These are phyloP conservation scores for Daldinia decipiens DNA, from an alignment of 495 filamentous ascomycete genomes.

Conservation along the genomic window DNA sequence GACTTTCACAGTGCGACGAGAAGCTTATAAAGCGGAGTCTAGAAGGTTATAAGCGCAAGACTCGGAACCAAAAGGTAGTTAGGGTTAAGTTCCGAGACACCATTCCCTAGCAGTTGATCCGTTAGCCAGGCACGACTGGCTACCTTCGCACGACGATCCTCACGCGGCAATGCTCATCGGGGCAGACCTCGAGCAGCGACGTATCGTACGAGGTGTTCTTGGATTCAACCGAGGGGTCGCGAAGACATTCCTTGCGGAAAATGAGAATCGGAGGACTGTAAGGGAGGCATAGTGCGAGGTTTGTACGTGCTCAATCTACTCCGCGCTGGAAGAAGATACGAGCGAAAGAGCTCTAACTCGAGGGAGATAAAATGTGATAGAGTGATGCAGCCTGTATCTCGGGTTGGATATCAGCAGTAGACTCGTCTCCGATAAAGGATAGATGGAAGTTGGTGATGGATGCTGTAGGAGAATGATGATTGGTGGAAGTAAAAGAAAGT, in stretches of 20 bases:
- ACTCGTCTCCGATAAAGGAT: slow-evolving; percentile 37
- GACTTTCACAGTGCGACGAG: slow-evolving; percentile 36
- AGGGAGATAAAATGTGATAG: slow-evolving; percentile 22
- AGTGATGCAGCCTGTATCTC: slow-evolving; percentile 41
- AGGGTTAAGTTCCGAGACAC: slow-evolving; percentile 83
- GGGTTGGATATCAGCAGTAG: slow-evolving; percentile 30
- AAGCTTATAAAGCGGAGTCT: slow-evolving; percentile 52
- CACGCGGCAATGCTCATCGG: slow-evolving; percentile 45
- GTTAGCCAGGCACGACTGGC: slow-evolving; percentile 39
- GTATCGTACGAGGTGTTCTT: slow-evolving; percentile 38
- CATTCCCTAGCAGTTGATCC: slow-evolving; percentile 60
- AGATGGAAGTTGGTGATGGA: slow-evolving; percentile 41
- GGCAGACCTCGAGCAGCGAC: slow-evolving; percentile 45
- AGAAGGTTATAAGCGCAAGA: slow-evolving; percentile 58
- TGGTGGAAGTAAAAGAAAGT: slow-evolving; percentile 31
- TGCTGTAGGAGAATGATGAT: slow-evolving; percentile 43
- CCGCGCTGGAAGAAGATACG: slow-evolving; percentile 34
- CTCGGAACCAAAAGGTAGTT: slow-evolving; percentile 68
- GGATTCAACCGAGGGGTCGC: slow-evolving; percentile 50
- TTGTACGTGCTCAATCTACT: slow-evolving; percentile 40
- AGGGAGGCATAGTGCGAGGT: slow-evolving; percentile 70
- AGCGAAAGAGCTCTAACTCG: slow-evolving; percentile 51
- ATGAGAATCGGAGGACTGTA: slow-evolving; percentile 72
- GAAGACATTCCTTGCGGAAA: slow-evolving; percentile 71
- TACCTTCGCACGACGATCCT: slow-evolving; percentile 46